Conservation (phyloP, 148 eudicot species). For the Spergularia marina region DNA sequence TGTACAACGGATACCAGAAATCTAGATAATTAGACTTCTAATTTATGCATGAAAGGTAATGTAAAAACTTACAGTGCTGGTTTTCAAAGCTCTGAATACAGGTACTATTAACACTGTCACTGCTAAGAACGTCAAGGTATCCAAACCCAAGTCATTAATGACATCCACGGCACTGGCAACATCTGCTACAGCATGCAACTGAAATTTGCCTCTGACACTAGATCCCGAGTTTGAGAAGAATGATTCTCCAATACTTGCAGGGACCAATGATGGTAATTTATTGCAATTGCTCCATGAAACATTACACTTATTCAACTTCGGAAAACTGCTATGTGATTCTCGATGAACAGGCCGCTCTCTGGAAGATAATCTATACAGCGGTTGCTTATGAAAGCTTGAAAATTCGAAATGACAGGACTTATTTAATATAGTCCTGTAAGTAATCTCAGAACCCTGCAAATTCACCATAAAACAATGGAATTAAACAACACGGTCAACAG, state of each 20-base stretch:
- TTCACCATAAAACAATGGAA: background rate
- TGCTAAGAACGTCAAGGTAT: slow-evolving; percentile 88
- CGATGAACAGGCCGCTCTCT: slow-evolving; percentile 26
- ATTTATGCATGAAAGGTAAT: background rate
- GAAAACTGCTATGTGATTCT: slow-evolving; percentile 25
- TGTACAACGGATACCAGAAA: background rate
- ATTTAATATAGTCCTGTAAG: slow-evolving; percentile 29
- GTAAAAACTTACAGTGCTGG: slow-evolving; percentile 76
- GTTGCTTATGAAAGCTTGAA: slow-evolving; percentile 31
- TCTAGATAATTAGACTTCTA: background rate
- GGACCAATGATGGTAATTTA: slow-evolving; percentile 25
- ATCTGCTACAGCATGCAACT: slow-evolving; percentile 54
- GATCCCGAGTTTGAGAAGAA: slow-evolving; percentile 29
- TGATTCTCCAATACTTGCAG: slow-evolving; percentile 31
- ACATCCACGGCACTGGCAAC: slow-evolving; percentile 83
- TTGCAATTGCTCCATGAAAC: slow-evolving; percentile 23
- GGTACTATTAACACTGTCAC: slow-evolving; percentile 92
- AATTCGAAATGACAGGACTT: slow-evolving; percentile 23
- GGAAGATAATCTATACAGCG: slow-evolving; percentile 25
- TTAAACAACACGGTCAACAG: background rate
- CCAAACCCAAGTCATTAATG: slow-evolving; percentile 94
- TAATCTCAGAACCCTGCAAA: slow-evolving; percentile 54
- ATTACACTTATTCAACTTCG: slow-evolving; percentile 30
- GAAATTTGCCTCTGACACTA: slow-evolving; percentile 31
- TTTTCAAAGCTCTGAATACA: slow-evolving; percentile 70